Base-by-base conservation (phyloP, 768 basidiomycete species). In the Phlebiopsis flavidoalba region DNA sequence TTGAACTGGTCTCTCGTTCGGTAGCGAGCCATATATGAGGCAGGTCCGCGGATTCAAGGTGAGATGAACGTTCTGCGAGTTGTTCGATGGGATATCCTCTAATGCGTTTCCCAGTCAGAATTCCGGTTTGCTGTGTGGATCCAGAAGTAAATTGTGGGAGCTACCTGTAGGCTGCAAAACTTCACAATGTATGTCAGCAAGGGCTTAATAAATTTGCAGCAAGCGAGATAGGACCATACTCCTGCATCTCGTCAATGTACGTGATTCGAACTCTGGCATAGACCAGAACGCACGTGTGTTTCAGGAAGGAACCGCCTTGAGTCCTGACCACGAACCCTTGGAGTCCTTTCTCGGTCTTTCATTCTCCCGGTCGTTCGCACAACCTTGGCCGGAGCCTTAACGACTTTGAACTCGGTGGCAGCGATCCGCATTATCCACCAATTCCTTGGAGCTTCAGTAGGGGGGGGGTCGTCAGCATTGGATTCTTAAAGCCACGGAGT, bases 11-110 rank as follows among this genome's bases (percentile, higher is more conserved):
- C 55, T 48, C 73, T 75, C 19, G 82, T 81, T 0, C n/a, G 94
- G 94, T 14, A 96, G 81, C 8, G 85, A 79, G 12, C 94, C 94
- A 64, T 95, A 96, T 37, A 96, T 87, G 69, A 96, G n/a, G 85
- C 22, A 96, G 84, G 72, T 95, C 95, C 7, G 91, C 85, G 17
- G 83, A 81, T 72, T 96, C 93, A 50, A 94, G 81, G 75, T 93
- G 93, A 1, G 81, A 84, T 0, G 90, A 93, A 59, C 85, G 81
- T 31, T 84, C 76, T 0, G 93, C 93, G 35, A 96, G 85, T 68
- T 95, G 89, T 69, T 96, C 94, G 65, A 96, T 95, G 15, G 94
- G 93, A 70, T 94, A 95, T 21, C 94, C 94, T 74, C 93, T 89
- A 67, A 58, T 15, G 65, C 43, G 22, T 8, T n/a, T 55, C 14